phyloP scores from a whole-genome alignment of 1,139 yeast species.

The Hansenula anomala region DNA sequence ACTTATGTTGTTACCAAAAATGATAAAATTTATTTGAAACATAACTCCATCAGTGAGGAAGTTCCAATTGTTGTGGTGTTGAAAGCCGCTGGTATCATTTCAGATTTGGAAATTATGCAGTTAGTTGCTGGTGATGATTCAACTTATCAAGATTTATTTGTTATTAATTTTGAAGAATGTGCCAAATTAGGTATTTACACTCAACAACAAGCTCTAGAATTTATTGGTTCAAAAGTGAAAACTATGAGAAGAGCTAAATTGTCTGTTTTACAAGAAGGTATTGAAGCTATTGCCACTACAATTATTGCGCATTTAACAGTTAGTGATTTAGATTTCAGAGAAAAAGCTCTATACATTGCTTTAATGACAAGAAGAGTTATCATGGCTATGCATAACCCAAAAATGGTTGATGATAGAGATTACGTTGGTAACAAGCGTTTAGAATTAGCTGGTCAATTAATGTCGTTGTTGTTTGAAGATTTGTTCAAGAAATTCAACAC shows the following conservation, averaged over 20 bases:
- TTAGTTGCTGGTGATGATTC: conserved; percentile 89
- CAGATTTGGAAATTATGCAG: conserved; percentile 91
- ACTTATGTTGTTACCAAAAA: conserved; percentile 93
- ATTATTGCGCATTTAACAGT: conserved; percentile 94
- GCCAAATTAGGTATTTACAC: conserved; percentile 82
- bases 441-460: conserved; percentile 95
- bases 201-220: conserved; percentile 90
- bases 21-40: conserved; percentile 84
- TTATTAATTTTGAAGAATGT: conserved; percentile 91
- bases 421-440: conserved; percentile 97
- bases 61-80: conserved; percentile 89
- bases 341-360: conserved; percentile 90
- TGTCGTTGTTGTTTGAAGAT: conserved; percentile 93
- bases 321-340: conserved; percentile 80
- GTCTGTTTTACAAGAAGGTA: conserved; percentile 84
- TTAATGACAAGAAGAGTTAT: conserved; percentile 95
- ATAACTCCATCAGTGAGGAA: conserved; percentile 92
- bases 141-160: conserved; percentile 84
- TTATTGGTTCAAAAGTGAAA: conserved; percentile 85
- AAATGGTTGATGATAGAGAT: conserved; percentile 96
- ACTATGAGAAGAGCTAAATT: conserved; percentile 89
- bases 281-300: conserved; percentile 95
- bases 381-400: conserved; percentile 93
- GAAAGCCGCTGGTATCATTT: conserved; percentile 92
- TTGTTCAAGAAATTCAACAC: conserved; percentile 91